Evolutionary conservation across 140 eudicot species (phyloP).

Genomic region (Bidens hawaiensis): DNA sequence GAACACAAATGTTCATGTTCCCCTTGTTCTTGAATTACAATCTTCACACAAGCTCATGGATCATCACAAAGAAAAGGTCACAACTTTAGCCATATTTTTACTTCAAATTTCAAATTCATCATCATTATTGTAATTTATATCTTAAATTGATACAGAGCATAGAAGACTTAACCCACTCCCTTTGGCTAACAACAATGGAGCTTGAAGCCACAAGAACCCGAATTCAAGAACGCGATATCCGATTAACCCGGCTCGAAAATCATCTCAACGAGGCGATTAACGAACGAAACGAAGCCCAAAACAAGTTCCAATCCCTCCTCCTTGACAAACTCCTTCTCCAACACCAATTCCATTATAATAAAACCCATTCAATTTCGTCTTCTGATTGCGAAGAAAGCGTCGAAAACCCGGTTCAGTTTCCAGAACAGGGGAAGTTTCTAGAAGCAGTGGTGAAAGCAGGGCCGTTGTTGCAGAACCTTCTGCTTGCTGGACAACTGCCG

Average conservation of each 20-base stretch:
- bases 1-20: slow-evolving; percentile 3
- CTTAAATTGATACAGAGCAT: slow-evolving; percentile 40
- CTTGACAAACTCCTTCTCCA: slow-evolving; percentile 51
- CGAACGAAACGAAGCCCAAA: slow-evolving; percentile 41
- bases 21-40: slow-evolving; percentile 7
- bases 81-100: slow-evolving; percentile 46
- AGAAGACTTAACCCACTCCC: slow-evolving; percentile 58
- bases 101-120: too few species aligned
- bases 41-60: slow-evolving; percentile 33
- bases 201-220: slow-evolving; percentile 60
- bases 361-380: slow-evolving; percentile 53
- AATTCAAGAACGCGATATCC: slow-evolving; percentile 62
- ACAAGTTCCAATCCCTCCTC: slow-evolving; percentile 32
- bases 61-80: slow-evolving; percentile 39
- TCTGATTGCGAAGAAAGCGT: slow-evolving; percentile 75
- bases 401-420: slow-evolving; percentile 32
- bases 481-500: slow-evolving; percentile 89
- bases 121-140: neutral
- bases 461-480: slow-evolving; percentile 77
- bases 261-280: slow-evolving; percentile 36
- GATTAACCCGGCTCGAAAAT: slow-evolving; percentile 45
- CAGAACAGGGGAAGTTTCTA: slow-evolving; percentile 68
- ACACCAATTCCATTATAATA: slow-evolving; percentile 20
- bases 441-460: slow-evolving; percentile 92
- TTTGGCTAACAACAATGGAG: slow-evolving; percentile 56